Evolutionary conservation across 495 filamentous ascomycete genomes (phyloP).

Genomic region (Pseudomonodictys pantanalensis): DNA sequence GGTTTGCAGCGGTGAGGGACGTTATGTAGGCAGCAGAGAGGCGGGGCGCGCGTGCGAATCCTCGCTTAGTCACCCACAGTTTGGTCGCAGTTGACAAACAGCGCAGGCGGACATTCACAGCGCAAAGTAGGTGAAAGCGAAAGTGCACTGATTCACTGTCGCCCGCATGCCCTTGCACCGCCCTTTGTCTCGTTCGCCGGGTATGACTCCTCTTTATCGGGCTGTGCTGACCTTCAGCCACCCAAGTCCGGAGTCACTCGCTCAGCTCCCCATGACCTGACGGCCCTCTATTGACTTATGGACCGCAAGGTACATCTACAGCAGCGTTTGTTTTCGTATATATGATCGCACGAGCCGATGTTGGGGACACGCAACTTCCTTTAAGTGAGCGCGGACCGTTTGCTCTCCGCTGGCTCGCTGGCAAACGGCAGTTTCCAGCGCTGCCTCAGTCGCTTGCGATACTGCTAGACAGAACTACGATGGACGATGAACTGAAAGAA

Average conservation of each 20-base stretch:
- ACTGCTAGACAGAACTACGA: too few relatives aligned
- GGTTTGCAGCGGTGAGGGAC: constrained; percentile 26
- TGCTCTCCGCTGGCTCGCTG: too few relatives aligned
- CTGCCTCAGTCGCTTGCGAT: too few relatives aligned
- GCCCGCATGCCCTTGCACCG: too few relatives aligned
- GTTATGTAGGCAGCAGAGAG: constrained; percentile 22
- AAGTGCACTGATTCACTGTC: not conserved
- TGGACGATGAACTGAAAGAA: too few relatives aligned
- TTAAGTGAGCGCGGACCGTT: too few relatives aligned
- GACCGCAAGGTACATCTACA: not conserved
- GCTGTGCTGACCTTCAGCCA: constrained; percentile 25
- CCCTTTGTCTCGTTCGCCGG: constrained; percentile 10
- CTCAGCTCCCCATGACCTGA: constrained; percentile 4
- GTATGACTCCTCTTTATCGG: constrained; percentile 25
- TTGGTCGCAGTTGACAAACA: not conserved
- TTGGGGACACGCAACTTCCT: not conserved
- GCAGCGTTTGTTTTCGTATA: not conserved
- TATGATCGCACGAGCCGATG: not conserved
- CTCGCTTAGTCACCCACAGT: constrained; percentile 12
- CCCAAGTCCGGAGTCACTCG: constrained; percentile 19
- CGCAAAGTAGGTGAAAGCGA: too few relatives aligned
- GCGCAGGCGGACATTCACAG: not conserved
- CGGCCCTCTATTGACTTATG: constrained; percentile 17
- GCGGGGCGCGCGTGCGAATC: constrained; percentile 17
- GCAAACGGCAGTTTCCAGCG: too few relatives aligned